phyloP scores from a whole-genome alignment of 179 eudicot genomes.

The Beta lomatogona region DNA sequence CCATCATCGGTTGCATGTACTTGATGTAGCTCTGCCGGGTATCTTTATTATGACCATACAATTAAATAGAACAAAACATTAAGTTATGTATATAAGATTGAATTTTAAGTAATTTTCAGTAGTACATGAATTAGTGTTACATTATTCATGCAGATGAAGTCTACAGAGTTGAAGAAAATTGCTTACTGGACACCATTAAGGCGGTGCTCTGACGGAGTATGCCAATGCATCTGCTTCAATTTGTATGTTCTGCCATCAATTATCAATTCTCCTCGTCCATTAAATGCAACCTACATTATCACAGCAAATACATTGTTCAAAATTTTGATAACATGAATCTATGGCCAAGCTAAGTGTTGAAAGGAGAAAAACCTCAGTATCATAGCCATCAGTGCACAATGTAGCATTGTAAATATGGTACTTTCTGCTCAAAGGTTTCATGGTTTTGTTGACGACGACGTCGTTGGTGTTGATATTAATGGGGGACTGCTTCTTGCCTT shows the following conservation, averaged over 20 bases:
- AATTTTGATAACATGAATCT: background rate
- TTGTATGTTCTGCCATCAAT: constrained; percentile 51
- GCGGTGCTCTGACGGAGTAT: constrained; percentile 77
- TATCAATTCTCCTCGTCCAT: constrained; percentile 38
- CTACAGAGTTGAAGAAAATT: background rate
- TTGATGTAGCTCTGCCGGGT: constrained; percentile 65
- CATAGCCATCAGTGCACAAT: constrained; percentile 29
- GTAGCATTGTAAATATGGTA: constrained; percentile 34
- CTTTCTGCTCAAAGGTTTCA: constrained; percentile 33
- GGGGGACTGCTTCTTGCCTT: constrained; percentile 37
- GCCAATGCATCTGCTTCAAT: constrained; percentile 79
- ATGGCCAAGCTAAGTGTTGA: background rate
- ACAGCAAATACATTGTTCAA: background rate
- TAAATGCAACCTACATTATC: constrained; percentile 40
- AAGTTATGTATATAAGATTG: background rate
- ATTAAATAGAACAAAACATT: background rate
- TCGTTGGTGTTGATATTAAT: constrained; percentile 22
- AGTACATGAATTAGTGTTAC: no score
- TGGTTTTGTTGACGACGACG: constrained; percentile 11
- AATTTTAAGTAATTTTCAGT: no score
- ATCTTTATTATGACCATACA: constrained; percentile 32
- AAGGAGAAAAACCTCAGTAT: constrained; percentile 22
- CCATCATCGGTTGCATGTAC: constrained; percentile 59
- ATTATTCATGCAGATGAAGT: background rate
- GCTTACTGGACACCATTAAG: constrained; percentile 62